Conservation (phyloP, 768 basidiomycete genomes). For the Xanthoconium stramineum region DNA sequence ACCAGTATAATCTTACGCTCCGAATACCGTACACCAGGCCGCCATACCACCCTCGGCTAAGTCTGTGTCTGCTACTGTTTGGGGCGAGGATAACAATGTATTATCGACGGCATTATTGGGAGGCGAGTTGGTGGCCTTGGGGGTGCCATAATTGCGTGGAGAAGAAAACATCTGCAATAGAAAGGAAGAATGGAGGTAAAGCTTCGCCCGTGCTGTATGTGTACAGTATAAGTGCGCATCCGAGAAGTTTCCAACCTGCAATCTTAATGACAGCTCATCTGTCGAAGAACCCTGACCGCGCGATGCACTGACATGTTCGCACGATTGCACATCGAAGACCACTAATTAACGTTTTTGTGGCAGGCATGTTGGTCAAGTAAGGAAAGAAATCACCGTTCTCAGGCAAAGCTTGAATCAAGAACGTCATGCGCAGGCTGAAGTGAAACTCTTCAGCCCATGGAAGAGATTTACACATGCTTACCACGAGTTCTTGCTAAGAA, state of each 20-base stretch:
- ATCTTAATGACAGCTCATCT: no score
- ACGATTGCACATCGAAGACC: neutral
- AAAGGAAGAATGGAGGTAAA: neutral
- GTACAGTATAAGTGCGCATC: neutral
- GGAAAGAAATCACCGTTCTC: neutral
- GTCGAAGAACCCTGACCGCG: neutral
- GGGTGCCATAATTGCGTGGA: neutral
- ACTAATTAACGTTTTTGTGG: neutral
- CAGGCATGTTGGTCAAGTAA: neutral
- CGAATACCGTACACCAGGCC: slow-evolving; percentile 27
- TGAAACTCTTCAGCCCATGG: neutral
- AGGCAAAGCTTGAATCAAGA: neutral
- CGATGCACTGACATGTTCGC: neutral
- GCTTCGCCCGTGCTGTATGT: neutral
- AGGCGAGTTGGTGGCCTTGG: neutral
- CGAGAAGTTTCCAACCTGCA: neutral
- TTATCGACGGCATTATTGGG: neutral
- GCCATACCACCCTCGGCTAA: slow-evolving; percentile 17
- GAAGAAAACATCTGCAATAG: neutral
- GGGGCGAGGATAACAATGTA: neutral
- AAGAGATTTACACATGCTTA: slow-evolving; percentile 1
- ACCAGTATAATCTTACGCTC: slow-evolving; percentile 17
- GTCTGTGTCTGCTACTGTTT: neutral
- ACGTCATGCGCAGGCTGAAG: neutral
- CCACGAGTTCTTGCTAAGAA: neutral